Evolutionary conservation across 768 basidiomycete species (phyloP), one percentile per base, ranked within the genome.

Genomic region (Sporobolomyces roseus): DNA sequence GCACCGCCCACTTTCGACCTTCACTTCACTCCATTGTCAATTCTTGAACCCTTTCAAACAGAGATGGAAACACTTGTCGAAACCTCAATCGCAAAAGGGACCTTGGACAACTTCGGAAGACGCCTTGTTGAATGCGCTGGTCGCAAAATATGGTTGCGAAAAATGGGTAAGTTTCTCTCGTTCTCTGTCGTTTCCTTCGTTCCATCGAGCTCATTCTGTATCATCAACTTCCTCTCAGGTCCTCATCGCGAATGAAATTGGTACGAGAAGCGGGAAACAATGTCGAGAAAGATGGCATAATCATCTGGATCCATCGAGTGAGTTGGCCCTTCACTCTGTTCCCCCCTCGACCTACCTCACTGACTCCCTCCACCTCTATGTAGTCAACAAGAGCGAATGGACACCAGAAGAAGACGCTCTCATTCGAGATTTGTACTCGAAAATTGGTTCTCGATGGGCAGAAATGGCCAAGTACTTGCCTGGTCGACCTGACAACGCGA

Each of bases 271-370:
- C 17, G 75, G 75, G 9, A 76, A 76, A 68, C 75, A 76, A 48
- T 76, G 75, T 30, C 55, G 75, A 14, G 75, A 76, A 36, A 50
- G 75, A 7, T 76, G 75, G 75, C 75, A 76, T 59, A 76, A 76
- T 50, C 75, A 76, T 49, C 53, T 76, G 16, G 65, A 74, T 45
- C 75, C 75, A 1, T 49, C 60, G 25, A 76, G 75, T 76, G 32
- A 41, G 75, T 62, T 16, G 3, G 13, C 55, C 13, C 21, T n/a
- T 14, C 13, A 29, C 32, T 30, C 43, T 21, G 5, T 45, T 9
- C 14, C 55, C 0, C 6, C 0, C 13, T 19, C 17, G 30, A 32
- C 10, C 19, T 30, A 48, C 30, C 21, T 52, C 2, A 9, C 12
- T n/a, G 30, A 27, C 1, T 29, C 38, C 6, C 63, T 53, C 5